Percentiles rank a stretch among this genome's conserved stretches.
These are phyloP conservation scores for Rhizopus microsporus DNA, from an alignment of 371 early-diverging fungal species.

Conservation along the genomic window DNA sequence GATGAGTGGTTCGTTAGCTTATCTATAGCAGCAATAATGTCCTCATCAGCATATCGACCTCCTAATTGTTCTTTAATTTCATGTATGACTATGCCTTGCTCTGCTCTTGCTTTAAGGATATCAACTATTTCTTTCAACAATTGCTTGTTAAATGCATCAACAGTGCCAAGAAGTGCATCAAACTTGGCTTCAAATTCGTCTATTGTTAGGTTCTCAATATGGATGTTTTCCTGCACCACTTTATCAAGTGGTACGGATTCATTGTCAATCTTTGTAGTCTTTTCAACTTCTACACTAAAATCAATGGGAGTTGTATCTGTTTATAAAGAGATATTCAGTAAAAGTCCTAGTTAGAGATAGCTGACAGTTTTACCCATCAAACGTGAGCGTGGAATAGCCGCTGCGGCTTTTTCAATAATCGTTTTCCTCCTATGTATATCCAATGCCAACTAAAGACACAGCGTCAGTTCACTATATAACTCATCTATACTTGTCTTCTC, in stretches of 20 bases:
- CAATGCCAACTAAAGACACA: too few species aligned
- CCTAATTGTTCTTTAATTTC: constrained; percentile 13
- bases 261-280: not conserved
- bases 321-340: not conserved
- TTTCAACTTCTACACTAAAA: not conserved
- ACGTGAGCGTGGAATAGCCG: too few species aligned
- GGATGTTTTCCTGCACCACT: too few species aligned
- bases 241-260: not conserved
- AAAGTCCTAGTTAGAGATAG: too few species aligned
- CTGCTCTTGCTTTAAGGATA: constrained; percentile 2
- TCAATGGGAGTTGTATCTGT: not conserved
- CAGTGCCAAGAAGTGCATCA: not conserved
- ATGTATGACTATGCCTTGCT: constrained; percentile 16
- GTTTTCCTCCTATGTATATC: too few species aligned
- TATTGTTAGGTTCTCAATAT: not conserved
- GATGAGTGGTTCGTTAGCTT: constrained; percentile 7
- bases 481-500: not conserved
- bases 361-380: too few species aligned
- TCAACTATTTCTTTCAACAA: constrained; percentile 13
- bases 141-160: not conserved
- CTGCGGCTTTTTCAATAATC: too few species aligned
- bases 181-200: constrained; percentile 1
- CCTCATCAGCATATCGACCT: constrained; percentile 5
- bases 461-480: too few species aligned
- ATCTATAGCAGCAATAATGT: constrained; percentile 16